Percentiles rank a stretch among this genome's conserved stretches.
Conservation (phyloP, 192 early-diverging fungal species). For the Gryganskiella cystojenkinii region DNA sequence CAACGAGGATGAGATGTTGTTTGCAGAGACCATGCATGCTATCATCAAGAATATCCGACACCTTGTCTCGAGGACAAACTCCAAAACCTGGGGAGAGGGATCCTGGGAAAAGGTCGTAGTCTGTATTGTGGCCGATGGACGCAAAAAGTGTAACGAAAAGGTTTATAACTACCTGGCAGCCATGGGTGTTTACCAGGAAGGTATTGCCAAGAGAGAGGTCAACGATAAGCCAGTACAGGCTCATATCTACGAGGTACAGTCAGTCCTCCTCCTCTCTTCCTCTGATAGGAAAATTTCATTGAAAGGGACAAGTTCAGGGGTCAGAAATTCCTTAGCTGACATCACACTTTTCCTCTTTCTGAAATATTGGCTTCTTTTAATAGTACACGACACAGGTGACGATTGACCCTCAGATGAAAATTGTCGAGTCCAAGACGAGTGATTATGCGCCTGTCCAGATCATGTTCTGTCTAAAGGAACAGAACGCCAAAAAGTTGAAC, state of each 20-base stretch:
- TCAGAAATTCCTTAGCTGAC: background rate
- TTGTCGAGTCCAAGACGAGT: constrained; percentile 55
- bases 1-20: constrained; percentile 71
- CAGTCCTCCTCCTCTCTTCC: background rate
- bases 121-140: constrained; percentile 75
- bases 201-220: constrained; percentile 73
- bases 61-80: constrained; percentile 62
- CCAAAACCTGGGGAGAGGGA: constrained; percentile 66
- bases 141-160: constrained; percentile 48
- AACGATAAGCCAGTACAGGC: constrained; percentile 76
- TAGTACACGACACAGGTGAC: constrained; percentile 84
- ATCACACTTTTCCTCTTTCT: background rate
- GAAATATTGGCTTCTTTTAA: background rate
- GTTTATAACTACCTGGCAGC: constrained; percentile 63
- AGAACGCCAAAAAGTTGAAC: constrained; percentile 84
- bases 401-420: constrained; percentile 72
- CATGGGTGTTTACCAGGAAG: constrained; percentile 72
- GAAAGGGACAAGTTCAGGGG: background rate
- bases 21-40: constrained; percentile 70
- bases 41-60: constrained; percentile 75
- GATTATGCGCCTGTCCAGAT: constrained; percentile 74
- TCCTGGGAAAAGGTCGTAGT: constrained; percentile 82
- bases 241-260: constrained; percentile 79
- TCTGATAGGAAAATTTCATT: background rate
- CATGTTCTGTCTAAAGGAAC: constrained; percentile 85